Evolutionary conservation across 257 asterid genomes (phyloP).

Genomic region (Craterostigma plantagineum): DNA sequence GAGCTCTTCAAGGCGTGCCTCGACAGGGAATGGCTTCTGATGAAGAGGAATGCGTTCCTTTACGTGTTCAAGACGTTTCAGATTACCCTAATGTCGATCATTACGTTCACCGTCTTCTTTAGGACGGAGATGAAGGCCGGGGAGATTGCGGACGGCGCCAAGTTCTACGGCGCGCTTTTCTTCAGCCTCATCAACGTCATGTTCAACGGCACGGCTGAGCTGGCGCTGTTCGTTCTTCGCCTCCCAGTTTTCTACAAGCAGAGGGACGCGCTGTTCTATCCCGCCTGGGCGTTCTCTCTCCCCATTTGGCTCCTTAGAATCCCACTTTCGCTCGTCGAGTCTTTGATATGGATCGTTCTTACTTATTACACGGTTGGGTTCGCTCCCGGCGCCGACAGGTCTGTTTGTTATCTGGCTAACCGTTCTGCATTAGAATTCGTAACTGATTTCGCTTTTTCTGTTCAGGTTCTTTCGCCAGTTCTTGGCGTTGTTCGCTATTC

Average conservation of each 20-base stretch:
- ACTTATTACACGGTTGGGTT: constrained; percentile 92
- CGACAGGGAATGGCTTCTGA: constrained; percentile 82
- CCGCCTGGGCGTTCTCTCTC: constrained; percentile 92
- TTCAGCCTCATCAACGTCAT: constrained; percentile 71
- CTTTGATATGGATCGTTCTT: constrained; percentile 68
- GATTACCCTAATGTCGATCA: constrained; percentile 75
- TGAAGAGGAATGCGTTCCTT: constrained; percentile 64
- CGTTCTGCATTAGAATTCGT: no score
- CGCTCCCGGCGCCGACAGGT: constrained; percentile 77
- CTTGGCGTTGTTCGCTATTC: constrained; percentile 65
- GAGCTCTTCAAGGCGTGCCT: constrained; percentile 63
- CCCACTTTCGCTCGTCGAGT: constrained; percentile 76
- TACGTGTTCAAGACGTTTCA: constrained; percentile 77
- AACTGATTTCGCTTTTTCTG: no score
- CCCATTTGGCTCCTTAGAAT: constrained; percentile 81
- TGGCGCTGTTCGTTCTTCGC: constrained; percentile 50
- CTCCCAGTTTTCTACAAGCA: constrained; percentile 91
- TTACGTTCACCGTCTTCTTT: constrained; percentile 78
- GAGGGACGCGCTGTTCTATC: constrained; percentile 69
- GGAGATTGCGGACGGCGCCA: constrained; percentile 46
- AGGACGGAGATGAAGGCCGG: constrained; percentile 77
- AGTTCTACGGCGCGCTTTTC: constrained; percentile 73
- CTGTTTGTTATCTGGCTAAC: no score
- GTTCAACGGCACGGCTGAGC: constrained; percentile 88
- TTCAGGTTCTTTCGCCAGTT: constrained; percentile 79